A percentile compares a stretch with the other conserved stretches of the same genome.
Conservation (phyloP, 139 green algal species). For the Asterochloris erici region DNA sequence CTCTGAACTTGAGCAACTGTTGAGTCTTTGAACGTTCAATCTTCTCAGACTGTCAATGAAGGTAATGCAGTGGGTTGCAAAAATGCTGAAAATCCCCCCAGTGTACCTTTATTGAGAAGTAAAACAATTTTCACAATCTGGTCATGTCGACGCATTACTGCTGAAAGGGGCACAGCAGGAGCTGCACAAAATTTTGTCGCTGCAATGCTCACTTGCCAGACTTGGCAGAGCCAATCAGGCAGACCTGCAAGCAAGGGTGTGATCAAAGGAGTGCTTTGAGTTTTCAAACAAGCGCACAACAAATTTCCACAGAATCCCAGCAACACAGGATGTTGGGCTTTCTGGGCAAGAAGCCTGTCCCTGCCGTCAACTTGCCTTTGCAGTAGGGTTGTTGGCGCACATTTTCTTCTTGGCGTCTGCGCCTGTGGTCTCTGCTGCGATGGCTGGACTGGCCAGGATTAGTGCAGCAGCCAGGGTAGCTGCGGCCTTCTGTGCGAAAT, state of each 20-base stretch:
- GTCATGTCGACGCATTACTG: neutral
- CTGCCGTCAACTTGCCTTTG: constrained; percentile 24
- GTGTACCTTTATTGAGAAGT: neutral
- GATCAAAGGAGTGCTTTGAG: neutral
- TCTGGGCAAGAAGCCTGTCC: too few relatives aligned
- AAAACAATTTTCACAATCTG: neutral
- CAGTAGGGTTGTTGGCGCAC: constrained; percentile 40
- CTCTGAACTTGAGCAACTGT: constrained; percentile 41
- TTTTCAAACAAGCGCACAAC: neutral
- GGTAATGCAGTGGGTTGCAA: neutral
- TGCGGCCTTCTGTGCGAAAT: too few relatives aligned
- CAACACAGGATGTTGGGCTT: neutral
- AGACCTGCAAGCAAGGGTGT: constrained; percentile 3
- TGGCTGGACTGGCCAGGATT: neutral
- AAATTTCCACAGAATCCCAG: neutral
- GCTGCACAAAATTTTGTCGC: neutral
- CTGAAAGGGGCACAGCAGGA: neutral
- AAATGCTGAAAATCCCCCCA: neutral
- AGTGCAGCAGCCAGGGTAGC: too few relatives aligned
- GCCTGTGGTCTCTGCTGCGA: constrained; percentile 17
- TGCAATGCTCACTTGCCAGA: neutral
- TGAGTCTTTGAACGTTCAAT: constrained; percentile 43
- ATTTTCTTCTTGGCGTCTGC: constrained; percentile 29
- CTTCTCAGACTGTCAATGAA: neutral
- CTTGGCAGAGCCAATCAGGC: neutral